Percentiles rank a stretch among this genome's conserved stretches.
Conservation (phyloP, 2,329 filamentous ascomycete species). For the Fusarium globosum region DNA sequence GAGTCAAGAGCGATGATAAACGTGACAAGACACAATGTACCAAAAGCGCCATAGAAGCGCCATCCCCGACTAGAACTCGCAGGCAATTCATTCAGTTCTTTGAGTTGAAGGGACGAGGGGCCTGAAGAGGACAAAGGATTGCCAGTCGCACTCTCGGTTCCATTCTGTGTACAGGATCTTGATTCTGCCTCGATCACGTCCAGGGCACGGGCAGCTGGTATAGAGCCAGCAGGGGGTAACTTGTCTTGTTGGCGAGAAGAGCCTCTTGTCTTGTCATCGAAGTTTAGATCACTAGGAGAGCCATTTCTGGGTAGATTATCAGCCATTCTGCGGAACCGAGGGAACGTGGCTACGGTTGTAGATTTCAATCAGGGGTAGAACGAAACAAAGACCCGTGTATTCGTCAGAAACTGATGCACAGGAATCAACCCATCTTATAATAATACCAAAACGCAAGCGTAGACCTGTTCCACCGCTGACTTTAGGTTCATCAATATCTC, state of each 20-base stretch:
- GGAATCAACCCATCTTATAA: not conserved
- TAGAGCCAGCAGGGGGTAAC: not conserved
- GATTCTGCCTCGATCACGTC: not conserved
- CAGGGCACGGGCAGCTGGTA: not conserved
- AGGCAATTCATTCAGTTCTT: not conserved
- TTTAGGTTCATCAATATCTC: not conserved
- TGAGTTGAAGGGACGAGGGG: not conserved
- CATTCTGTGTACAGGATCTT: not conserved
- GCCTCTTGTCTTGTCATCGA: not conserved
- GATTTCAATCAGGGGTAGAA: not conserved
- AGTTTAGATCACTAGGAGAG: not conserved
- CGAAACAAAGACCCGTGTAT: not conserved
- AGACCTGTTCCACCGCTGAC: not conserved
- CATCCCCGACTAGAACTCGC: constrained; percentile 23
- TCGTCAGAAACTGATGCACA: not conserved
- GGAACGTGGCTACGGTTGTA: not conserved
- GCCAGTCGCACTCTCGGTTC: not conserved
- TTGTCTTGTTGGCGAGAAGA: not conserved
- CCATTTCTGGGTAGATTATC: not conserved
- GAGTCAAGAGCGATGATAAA: constrained; percentile 44
- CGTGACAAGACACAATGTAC: constrained; percentile 37
- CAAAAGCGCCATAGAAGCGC: constrained; percentile 40
- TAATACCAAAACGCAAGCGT: not conserved
- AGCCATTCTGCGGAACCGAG: not conserved
- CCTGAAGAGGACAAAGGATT: not conserved